phyloP scores from a whole-genome alignment of 1,284 basidiomycete genomes.

The Tilletia walkeri region DNA sequence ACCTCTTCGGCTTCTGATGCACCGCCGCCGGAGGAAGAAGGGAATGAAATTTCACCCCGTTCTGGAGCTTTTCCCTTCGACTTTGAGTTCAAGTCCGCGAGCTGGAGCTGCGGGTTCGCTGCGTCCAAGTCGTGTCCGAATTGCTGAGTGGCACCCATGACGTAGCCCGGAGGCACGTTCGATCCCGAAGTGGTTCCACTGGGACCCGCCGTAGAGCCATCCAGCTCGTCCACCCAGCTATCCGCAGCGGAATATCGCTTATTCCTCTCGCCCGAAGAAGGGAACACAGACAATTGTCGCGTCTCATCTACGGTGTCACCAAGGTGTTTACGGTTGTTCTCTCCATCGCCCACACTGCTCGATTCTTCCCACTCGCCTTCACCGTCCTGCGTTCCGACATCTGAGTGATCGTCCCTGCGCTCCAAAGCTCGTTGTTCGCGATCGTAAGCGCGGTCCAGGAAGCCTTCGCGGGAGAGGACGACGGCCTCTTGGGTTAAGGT shows the following conservation, averaged over 20 bases:
- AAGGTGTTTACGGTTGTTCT: constrained; percentile 10
- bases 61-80: neutral
- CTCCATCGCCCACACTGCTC: constrained; percentile 8
- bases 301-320: neutral
- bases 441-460: constrained; percentile 23
- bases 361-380: constrained; percentile 11
- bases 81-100: neutral
- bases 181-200: neutral
- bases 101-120: neutral
- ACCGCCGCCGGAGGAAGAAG: neutral
- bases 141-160: constrained; percentile 27
- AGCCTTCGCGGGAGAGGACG: constrained; percentile 43
- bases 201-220: constrained; percentile 5
- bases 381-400: neutral
- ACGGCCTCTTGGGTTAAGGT: constrained; percentile 57
- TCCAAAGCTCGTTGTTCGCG: constrained; percentile 18
- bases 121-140: constrained; percentile 2
- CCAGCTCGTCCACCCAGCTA: constrained; percentile 40
- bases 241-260: constrained; percentile 9
- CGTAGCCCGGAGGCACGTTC: constrained; percentile 26
- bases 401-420: constrained; percentile 13
- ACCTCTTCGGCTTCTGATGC: neutral
- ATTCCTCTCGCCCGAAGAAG: neutral
- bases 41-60: constrained; percentile 9
- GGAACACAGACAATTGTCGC: neutral